Evolutionary conservation across 202 grass and related monocot genomes (phyloP), one percentile per base, ranked within the genome.

Genomic region (Setaria viridis): DNA sequence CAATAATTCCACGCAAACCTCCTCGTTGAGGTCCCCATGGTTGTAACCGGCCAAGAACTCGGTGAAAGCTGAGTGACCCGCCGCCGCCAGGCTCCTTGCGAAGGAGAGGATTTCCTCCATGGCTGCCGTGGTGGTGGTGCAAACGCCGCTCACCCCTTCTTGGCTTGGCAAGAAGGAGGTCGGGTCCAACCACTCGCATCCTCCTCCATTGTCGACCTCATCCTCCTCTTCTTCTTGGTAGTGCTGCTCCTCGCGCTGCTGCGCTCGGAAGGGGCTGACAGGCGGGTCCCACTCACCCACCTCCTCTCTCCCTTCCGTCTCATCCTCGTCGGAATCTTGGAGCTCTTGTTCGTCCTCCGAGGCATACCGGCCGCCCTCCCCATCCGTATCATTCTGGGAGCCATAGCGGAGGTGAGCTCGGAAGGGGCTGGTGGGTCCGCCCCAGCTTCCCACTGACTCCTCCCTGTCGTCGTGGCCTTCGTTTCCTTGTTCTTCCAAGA

Each of bases 21-120:
- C 85, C 81, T 92, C 82, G 14, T 72, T 51, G 42, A 95, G 41
- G 48, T 7, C 70, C 20, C 84, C 2, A 9, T 34, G 13, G 72
- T 19, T 64, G 72, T 65, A 72, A n/a, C 73, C 39, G 3, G 66
- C 14, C 29, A 86, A 25, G 73, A 86, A 82, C 48, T 78, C 49
- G 0, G 46, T 19, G 50, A 85, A 71, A 19, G 11, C 72, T 41
- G 25, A 39, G 15, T 74, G 65, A 1, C 47, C 72, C 4, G 33
- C 78, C 10, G 7, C 41, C 0, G 15, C 49, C 0, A 65, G 46
- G 30, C 57, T 78, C 63, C 84, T 67, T 0, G 79, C 72, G 0
- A 86, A 78, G 88, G 57, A 19, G n/a, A 90, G 88, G n/a, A 90
- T 82, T 78, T 82, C 56, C 13, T 90, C 88, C 88, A 90, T 82